A percentile compares a stretch with the other conserved stretches of the same genome.
phyloP scores from a whole-genome alignment of 768 basidiomycete species.

The Lactifluus hygrophoroides region DNA sequence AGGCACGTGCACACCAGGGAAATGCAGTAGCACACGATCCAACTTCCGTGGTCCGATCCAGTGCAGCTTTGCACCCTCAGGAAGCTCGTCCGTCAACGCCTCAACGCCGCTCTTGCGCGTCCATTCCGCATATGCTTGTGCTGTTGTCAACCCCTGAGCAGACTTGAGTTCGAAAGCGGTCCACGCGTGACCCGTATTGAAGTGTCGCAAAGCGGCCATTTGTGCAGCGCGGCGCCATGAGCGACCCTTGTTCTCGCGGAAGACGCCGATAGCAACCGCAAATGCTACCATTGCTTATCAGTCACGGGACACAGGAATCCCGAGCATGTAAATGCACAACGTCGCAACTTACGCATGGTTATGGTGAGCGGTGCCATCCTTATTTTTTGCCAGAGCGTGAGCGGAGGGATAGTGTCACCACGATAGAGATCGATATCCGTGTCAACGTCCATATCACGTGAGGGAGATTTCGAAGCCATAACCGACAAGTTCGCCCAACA shows the following conservation, averaged over 20 bases:
- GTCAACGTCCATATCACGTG: no score
- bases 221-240: not conserved
- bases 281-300: not conserved
- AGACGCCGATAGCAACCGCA: not conserved
- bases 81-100: not conserved
- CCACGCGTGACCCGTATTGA: not conserved
- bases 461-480: no score
- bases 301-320: no score
- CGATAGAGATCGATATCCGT: no score
- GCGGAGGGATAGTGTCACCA: no score
- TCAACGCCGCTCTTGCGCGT: not conserved
- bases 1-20: not conserved
- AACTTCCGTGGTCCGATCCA: constrained; percentile 3
- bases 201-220: not conserved
- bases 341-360: not conserved
- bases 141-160: not conserved
- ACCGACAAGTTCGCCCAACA: no score
- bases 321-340: no score
- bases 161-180: not conserved
- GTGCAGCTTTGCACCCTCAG: constrained; percentile 5
- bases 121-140: not conserved
- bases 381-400: not conserved
- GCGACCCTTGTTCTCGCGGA: constrained; percentile 3
- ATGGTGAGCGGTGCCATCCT: not conserved
- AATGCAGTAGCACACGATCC: constrained; percentile 3